These are phyloP conservation scores for Delonix regia DNA, from an alignment of 306 rosid genomes.

Conservation along the genomic window DNA sequence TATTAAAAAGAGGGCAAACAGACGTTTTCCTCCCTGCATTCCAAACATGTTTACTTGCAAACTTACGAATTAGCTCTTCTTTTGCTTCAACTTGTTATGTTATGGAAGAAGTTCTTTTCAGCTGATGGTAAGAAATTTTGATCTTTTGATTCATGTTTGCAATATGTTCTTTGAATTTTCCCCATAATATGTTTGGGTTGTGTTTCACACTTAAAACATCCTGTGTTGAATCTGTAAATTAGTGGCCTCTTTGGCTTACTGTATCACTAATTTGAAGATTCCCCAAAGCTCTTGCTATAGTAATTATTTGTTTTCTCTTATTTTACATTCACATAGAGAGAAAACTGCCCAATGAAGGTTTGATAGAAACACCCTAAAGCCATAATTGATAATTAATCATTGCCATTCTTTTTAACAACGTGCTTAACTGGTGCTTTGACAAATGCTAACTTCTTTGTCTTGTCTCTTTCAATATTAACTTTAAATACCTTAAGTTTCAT, in stretches of 20 bases:
- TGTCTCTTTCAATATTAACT: too few relatives aligned
- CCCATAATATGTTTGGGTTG: too few relatives aligned
- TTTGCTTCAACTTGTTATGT: background rate
- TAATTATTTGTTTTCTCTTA: background rate
- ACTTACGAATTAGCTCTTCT: constrained; percentile 6
- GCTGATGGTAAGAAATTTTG: constrained; percentile 49
- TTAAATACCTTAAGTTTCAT: background rate
- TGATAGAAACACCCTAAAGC: background rate
- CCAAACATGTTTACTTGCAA: constrained; percentile 9
- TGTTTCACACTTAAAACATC: too few relatives aligned
- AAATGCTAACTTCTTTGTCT: background rate
- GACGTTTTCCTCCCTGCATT: background rate
- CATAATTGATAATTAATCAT: background rate
- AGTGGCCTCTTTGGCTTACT: background rate
- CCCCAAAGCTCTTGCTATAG: background rate
- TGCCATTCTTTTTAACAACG: too few relatives aligned
- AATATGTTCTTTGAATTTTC: background rate
- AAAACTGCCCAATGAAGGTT: background rate
- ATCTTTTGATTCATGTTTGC: too few relatives aligned
- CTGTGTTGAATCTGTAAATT: too few relatives aligned
- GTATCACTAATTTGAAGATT: too few relatives aligned
- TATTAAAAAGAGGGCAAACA: background rate
- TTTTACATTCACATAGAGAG: background rate
- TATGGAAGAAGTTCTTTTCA: constrained; percentile 69
- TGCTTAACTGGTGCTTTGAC: background rate